phyloP scores from a whole-genome alignment of 1,284 basidiomycete genomes.

The Papiliotrema fonsecae region DNA sequence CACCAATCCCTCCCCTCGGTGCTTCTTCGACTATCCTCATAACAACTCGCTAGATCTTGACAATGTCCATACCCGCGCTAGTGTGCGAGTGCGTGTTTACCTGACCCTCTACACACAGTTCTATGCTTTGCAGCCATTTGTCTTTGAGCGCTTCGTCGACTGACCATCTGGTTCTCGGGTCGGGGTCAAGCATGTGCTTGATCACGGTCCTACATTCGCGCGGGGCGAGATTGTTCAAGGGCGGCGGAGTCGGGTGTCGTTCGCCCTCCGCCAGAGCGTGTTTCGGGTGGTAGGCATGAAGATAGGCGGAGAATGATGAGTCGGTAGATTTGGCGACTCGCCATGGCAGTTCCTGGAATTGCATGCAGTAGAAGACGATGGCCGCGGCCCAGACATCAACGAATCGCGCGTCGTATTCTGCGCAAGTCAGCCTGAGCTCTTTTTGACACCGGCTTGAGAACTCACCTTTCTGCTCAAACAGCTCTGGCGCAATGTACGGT shows the following conservation, averaged over 20 bases:
- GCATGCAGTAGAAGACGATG: constrained; percentile 96
- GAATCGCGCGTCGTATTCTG: constrained; percentile 93
- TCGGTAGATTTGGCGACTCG: constrained; percentile 84
- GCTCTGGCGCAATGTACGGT: constrained; percentile 97
- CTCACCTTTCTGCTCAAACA: constrained; percentile 93
- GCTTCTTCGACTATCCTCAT: too few species aligned
- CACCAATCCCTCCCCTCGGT: too few species aligned
- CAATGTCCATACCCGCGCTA: constrained; percentile 37
- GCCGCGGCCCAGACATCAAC: constrained; percentile 98
- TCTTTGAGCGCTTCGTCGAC: constrained; percentile 83
- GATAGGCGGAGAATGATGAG: constrained; percentile 76
- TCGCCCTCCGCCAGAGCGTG: constrained; percentile 7
- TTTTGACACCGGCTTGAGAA: constrained; percentile 14
- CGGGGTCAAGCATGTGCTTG: constrained; percentile 92
- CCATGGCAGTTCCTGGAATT: constrained; percentile 96
- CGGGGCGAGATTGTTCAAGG: constrained; percentile 78
- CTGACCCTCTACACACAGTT: constrained; percentile 50
- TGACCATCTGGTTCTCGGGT: constrained; percentile 70
- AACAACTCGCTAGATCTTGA: constrained; percentile 17
- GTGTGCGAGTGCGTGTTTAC: constrained; percentile 38
- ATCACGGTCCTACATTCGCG: constrained; percentile 78
- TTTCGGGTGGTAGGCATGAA: constrained; percentile 55
- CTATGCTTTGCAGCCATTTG: constrained; percentile 73
- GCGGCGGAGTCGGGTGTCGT: constrained; percentile 36
- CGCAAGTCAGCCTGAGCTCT: constrained; percentile 9